phyloP scores from a whole-genome alignment of 2,329 filamentous ascomycete genomes.

The Talaromyces sp. region DNA sequence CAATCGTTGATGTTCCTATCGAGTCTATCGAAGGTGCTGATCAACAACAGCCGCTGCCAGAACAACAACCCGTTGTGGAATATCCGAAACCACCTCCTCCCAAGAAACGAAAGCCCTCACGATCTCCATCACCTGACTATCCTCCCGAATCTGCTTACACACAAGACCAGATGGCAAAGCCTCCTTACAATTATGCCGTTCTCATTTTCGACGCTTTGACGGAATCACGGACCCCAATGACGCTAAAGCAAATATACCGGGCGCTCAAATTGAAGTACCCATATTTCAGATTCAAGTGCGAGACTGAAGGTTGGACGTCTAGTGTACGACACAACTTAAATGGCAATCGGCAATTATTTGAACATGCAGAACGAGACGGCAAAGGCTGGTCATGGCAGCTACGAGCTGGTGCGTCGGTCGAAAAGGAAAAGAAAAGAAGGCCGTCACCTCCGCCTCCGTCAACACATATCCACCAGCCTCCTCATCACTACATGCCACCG shows the following conservation, averaged over 20 bases:
- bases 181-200: slow-evolving; percentile 60
- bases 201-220: slow-evolving; percentile 62
- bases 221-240: slow-evolving; percentile 55
- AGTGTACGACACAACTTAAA: slow-evolving; percentile 63
- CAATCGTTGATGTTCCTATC: slow-evolving; percentile 36
- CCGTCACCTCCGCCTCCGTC: slow-evolving; percentile 40
- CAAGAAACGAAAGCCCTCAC: slow-evolving; percentile 52
- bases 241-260: slow-evolving; percentile 63
- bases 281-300: slow-evolving; percentile 59
- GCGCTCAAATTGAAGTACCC: slow-evolving; percentile 61
- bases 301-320: slow-evolving; percentile 63
- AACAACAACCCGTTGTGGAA: slow-evolving; percentile 34
- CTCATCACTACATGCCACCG: slow-evolving; percentile 36
- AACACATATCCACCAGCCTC: slow-evolving; percentile 31
- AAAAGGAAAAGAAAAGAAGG: slow-evolving; percentile 55
- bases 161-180: slow-evolving; percentile 60
- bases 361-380: slow-evolving; percentile 58
- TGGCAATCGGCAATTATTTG: slow-evolving; percentile 55
- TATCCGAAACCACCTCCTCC: slow-evolving; percentile 44
- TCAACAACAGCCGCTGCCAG: slow-evolving; percentile 25
- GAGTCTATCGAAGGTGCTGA: slow-evolving; percentile 43
- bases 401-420: slow-evolving; percentile 56
- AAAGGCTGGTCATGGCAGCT: slow-evolving; percentile 64
- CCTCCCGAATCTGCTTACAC: slow-evolving; percentile 57
- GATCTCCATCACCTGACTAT: slow-evolving; percentile 61